Conservation (phyloP, 352 stramenopile genomes). For the Pythium utonaiense region DNA sequence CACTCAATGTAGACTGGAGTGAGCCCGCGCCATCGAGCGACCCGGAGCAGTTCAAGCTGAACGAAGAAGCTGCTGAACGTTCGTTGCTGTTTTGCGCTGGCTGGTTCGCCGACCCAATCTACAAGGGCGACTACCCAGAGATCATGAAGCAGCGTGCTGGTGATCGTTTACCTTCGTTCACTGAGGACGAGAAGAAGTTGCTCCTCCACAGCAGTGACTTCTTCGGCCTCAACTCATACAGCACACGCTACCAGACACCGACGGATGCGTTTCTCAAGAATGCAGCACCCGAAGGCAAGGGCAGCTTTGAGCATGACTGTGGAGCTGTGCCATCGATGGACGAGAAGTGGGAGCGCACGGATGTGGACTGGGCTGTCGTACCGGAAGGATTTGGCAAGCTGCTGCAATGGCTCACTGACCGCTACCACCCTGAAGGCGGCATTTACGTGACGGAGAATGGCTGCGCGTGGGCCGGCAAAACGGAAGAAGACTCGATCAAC, state of each 20-base stretch:
- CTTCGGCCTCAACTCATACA: too few species aligned
- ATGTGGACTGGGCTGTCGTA: slow-evolving; percentile 77
- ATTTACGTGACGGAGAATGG: slow-evolving; percentile 94
- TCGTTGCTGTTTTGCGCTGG: slow-evolving; percentile 86
- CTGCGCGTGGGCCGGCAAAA: slow-evolving; percentile 50
- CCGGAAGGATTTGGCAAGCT: slow-evolving; percentile 82
- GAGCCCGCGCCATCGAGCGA: slow-evolving; percentile 58
- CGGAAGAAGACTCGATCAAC: slow-evolving; percentile 65
- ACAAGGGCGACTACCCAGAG: slow-evolving; percentile 86
- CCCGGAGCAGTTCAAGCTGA: slow-evolving; percentile 43
- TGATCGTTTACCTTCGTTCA: not conserved
- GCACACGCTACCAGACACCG: too few species aligned
- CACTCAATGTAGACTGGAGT: slow-evolving; percentile 89
- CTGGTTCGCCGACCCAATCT: slow-evolving; percentile 91
- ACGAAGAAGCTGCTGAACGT: slow-evolving; percentile 63
- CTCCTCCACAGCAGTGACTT: too few species aligned
- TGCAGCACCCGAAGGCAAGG: slow-evolving; percentile 26
- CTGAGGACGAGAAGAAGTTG: too few species aligned
- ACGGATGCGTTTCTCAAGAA: too few species aligned
- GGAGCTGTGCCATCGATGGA: slow-evolving; percentile 35
- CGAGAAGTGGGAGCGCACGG: slow-evolving; percentile 65
- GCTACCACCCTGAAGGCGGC: slow-evolving; percentile 64
- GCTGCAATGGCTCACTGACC: slow-evolving; percentile 80
- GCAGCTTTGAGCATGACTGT: slow-evolving; percentile 36
- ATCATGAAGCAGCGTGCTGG: slow-evolving; percentile 62